Evolutionary conservation across 768 basidiomycete species (phyloP).

Genomic region (Leccinum rimulosum): DNA sequence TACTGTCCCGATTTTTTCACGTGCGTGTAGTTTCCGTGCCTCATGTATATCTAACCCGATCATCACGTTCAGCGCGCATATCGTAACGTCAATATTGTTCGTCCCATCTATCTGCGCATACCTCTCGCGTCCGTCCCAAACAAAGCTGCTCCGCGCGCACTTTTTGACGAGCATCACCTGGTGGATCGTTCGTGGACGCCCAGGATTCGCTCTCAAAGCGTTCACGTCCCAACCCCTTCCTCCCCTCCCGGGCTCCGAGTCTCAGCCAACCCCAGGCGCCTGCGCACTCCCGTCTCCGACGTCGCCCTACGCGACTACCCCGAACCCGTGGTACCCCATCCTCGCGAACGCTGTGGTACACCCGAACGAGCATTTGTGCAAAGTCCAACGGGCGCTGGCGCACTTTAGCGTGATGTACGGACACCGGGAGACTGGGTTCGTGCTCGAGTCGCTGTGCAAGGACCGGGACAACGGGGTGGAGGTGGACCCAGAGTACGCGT

Average conservation of each 20-base stretch:
- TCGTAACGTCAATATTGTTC: constrained; percentile 67
- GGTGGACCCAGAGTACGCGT: constrained; percentile 37
- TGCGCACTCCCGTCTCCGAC: constrained; percentile 31
- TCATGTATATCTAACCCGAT: not conserved
- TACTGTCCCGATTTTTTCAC: constrained; percentile 68
- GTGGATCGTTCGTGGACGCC: constrained; percentile 59
- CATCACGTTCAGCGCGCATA: constrained; percentile 50
- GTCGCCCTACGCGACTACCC: constrained; percentile 36
- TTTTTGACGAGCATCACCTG: constrained; percentile 49
- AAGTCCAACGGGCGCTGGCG: constrained; percentile 48
- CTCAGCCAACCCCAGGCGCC: constrained; percentile 15
- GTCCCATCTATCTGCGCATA: constrained; percentile 49
- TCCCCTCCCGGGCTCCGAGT: constrained; percentile 21
- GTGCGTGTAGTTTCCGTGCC: constrained; percentile 37
- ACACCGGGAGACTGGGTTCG: constrained; percentile 35
- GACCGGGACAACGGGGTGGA: constrained; percentile 18
- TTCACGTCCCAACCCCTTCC: constrained; percentile 41
- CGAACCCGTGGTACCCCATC: constrained; percentile 63
- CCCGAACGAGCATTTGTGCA: constrained; percentile 55
- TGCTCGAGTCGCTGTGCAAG: constrained; percentile 20
- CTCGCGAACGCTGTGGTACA: constrained; percentile 52
- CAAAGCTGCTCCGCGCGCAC: constrained; percentile 56
- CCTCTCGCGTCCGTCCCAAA: constrained; percentile 56
- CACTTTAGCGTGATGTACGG: constrained; percentile 48
- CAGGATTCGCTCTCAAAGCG: constrained; percentile 43